Evolutionary conservation across 495 filamentous ascomycete species (phyloP), one percentile per base, ranked within the genome.

Genomic region (Penicillium paxilli): DNA sequence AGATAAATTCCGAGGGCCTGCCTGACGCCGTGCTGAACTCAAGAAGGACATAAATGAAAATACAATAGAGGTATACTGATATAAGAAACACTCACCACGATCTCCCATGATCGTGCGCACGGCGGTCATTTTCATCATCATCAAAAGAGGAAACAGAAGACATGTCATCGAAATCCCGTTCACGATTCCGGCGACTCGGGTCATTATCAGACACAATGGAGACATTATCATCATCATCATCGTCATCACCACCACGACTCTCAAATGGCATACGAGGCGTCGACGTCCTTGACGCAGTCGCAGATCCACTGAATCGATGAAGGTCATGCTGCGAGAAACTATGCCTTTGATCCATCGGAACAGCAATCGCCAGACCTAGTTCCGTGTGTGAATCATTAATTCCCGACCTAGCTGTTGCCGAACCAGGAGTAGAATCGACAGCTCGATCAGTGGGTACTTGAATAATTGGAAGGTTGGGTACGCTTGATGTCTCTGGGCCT

Each of bases 81-180:
- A 20, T 38, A 38, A 38, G n/a, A 20, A 4, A 4, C 35, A 12
- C 9, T 38, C 35, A 38, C 9, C 35, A 16, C n/a, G 16, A 38
- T 8, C 17, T 11, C 14, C 33, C n/a, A 38, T 17, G 11, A 19
- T 19, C 5, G 16, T 38, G 14, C 57, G 51, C 49, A 16, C 37
- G n/a, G 2, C 37, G 49, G 2, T 52, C 24, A 41, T 46, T 28
- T 4, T 24, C 37, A 42, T 51, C 52, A 33, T 60, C 68, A 25
- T 66, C 55, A 50, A 73, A 60, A 1, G 67, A 72, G 38, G 71
- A 76, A 3, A 76, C 65, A 24, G 68, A 70, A 12, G 73, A 76
- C 35, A 70, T 35, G 33, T 69, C 67, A 63, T 71, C 67, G 41
- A 65, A 63, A 16, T 59, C 58, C 10, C 52, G 41, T 11, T 49